These are phyloP conservation scores for Kluyveromyces sp. DNA, from an alignment of 1,139 yeast species.

Conservation along the genomic window DNA sequence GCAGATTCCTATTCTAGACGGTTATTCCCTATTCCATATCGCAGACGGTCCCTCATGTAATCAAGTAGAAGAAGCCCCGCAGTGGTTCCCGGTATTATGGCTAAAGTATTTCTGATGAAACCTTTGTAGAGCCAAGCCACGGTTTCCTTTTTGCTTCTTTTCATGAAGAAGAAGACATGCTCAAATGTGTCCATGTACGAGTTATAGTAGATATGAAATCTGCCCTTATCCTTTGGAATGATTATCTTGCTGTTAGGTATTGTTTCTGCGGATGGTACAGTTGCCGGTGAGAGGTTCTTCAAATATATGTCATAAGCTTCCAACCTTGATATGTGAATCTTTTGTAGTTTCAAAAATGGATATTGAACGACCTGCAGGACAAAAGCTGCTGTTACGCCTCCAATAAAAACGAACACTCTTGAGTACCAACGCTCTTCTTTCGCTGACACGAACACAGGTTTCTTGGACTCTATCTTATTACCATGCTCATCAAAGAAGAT, in stretches of 20 bases:
- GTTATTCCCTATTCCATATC: constrained; percentile 2
- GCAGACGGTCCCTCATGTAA: constrained; percentile 47
- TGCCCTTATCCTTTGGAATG: constrained; percentile 16
- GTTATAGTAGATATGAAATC: constrained; percentile 40
- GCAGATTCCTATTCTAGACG: constrained; percentile 1
- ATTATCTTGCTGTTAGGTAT: constrained; percentile 14
- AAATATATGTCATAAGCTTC: constrained; percentile 72
- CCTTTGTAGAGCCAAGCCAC: constrained; percentile 70
- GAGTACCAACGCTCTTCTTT: constrained; percentile 42
- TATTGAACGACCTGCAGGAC: constrained; percentile 72
- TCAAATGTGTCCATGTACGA: constrained; percentile 68
- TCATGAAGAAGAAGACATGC: constrained; percentile 40
- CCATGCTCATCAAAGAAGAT: constrained; percentile 11
- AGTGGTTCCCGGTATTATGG: constrained; percentile 82
- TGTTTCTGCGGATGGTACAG: constrained; percentile 11
- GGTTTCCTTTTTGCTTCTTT: constrained; percentile 45
- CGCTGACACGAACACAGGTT: constrained; percentile 15
- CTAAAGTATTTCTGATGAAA: constrained; percentile 60
- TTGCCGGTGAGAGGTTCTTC: constrained; percentile 32
- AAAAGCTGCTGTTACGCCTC: constrained; percentile 84
- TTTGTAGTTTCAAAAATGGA: constrained; percentile 75
- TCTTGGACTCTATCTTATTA: constrained; percentile 19
- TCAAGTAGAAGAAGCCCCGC: constrained; percentile 81
- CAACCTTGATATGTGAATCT: constrained; percentile 66
- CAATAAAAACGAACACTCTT: constrained; percentile 69